Conservation (phyloP, 805 yeast species). For the Kuraishia cidri region DNA sequence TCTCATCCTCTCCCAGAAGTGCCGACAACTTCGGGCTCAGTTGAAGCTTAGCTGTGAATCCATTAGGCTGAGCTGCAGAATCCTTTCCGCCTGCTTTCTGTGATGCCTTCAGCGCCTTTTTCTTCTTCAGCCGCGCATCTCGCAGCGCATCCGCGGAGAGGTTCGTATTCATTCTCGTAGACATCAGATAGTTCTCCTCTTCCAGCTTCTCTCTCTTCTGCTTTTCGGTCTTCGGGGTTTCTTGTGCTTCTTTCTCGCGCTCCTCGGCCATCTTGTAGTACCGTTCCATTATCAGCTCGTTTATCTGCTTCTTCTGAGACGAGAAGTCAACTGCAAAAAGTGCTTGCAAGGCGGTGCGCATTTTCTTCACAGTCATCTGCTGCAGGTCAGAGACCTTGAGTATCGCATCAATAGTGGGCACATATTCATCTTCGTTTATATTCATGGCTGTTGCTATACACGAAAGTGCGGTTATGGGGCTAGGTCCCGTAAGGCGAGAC, state of each 20-base stretch:
- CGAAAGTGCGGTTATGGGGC: background rate
- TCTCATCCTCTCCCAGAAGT: constrained; percentile 32
- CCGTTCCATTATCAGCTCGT: constrained; percentile 50
- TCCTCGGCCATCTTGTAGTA: constrained; percentile 38
- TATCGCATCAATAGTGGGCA: constrained; percentile 68
- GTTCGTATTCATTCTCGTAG: constrained; percentile 29
- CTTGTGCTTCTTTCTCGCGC: constrained; percentile 16
- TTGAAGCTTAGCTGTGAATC: constrained; percentile 32
- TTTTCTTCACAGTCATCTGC: constrained; percentile 59
- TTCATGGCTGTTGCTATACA: background rate
- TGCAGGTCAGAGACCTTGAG: constrained; percentile 62
- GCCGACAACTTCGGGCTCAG: constrained; percentile 43
- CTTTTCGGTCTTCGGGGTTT: constrained; percentile 6
- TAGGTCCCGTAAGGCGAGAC: background rate
- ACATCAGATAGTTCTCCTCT: constrained; percentile 40
- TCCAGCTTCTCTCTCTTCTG: constrained; percentile 26
- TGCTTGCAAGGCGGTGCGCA: constrained; percentile 66
- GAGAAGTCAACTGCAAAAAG: constrained; percentile 49
- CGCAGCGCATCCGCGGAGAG: constrained; percentile 5
- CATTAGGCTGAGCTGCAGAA: constrained; percentile 8
- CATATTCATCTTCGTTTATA: constrained; percentile 24
- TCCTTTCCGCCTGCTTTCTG: constrained; percentile 6
- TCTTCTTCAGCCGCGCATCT: constrained; percentile 1
- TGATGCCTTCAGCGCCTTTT: constrained; percentile 6
- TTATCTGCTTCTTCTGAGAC: constrained; percentile 43